Percentiles rank a stretch among this genome's conserved stretches.
Conservation (phyloP, 306 rosid genomes). For the Prunus persica region DNA sequence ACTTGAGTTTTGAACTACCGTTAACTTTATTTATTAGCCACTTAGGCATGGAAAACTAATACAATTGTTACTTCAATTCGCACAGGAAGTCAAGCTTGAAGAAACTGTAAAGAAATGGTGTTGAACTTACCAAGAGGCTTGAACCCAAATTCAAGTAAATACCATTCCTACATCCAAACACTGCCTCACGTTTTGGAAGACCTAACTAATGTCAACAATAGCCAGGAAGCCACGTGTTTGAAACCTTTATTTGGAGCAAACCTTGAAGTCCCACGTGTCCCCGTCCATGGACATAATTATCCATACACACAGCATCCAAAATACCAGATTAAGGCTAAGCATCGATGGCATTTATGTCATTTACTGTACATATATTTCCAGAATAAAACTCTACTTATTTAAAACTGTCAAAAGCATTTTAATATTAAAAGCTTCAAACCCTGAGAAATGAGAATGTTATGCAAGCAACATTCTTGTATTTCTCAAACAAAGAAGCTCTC, state of each 20-base stretch:
- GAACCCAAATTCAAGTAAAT: not conserved
- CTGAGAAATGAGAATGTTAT: not conserved
- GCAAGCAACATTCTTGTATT: constrained; percentile 13
- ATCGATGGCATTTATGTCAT: constrained; percentile 10
- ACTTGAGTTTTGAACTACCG: not conserved
- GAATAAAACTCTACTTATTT: not conserved
- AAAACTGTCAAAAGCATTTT: not conserved
- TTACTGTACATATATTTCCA: not conserved
- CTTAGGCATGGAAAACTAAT: not conserved
- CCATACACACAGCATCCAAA: not conserved
- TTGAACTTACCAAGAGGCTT: constrained; percentile 5
- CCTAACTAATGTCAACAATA: not conserved
- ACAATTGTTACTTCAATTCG: not conserved
- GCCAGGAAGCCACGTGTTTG: constrained; percentile 13
- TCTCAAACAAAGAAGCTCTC: constrained; percentile 9
- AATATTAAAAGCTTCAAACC: constrained; percentile 5
- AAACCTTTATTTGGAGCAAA: not conserved
- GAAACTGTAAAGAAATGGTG: not conserved
- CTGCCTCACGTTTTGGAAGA: not conserved
- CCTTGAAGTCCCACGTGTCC: constrained; percentile 9
- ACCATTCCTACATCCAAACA: constrained; percentile 5
- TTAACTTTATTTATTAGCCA: not conserved
- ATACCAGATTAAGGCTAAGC: not conserved
- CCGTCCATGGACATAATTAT: not conserved
- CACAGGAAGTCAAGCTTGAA: not conserved